Conservation (phyloP, 495 filamentous ascomycete genomes). For the Annulohypoxylon nitens region DNA sequence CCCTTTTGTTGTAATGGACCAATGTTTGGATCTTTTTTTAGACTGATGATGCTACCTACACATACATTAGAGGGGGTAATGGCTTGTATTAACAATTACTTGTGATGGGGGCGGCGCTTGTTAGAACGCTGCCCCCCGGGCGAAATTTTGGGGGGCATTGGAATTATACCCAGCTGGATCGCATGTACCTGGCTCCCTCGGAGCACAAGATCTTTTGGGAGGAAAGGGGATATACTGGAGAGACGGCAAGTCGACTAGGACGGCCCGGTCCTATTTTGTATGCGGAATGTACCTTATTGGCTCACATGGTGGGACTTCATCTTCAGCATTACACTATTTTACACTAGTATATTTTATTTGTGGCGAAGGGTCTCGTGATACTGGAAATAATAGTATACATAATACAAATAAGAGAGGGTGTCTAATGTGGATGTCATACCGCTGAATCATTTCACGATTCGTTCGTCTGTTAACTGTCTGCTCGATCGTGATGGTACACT, state of each 20-base stretch:
- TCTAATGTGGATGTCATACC: slow-evolving; percentile 33
- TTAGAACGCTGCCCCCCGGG: slow-evolving; percentile 22
- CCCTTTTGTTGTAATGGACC: slow-evolving; percentile 34
- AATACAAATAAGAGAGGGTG: slow-evolving; percentile 6
- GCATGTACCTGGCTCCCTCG: slow-evolving; percentile 24
- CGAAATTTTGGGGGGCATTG: slow-evolving; percentile 34
- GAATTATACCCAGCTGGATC: slow-evolving; percentile 46
- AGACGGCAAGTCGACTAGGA: slow-evolving; percentile 17
- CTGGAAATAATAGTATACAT: slow-evolving; percentile 22
- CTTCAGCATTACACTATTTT: slow-evolving; percentile 29
- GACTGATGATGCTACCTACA: slow-evolving; percentile 42
- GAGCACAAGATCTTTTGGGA: slow-evolving; percentile 26
- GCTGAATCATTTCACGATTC: background rate
- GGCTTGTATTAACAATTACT: slow-evolving; percentile 42
- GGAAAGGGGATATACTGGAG: slow-evolving; percentile 22
- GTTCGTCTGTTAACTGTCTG: background rate
- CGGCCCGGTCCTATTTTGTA: slow-evolving; percentile 24
- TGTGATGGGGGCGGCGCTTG: slow-evolving; percentile 19
- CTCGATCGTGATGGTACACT: background rate
- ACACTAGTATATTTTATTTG: slow-evolving; percentile 15
- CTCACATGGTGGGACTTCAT: slow-evolving; percentile 18
- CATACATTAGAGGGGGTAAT: slow-evolving; percentile 42
- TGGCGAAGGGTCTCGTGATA: slow-evolving; percentile 13
- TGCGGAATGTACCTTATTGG: slow-evolving; percentile 23
- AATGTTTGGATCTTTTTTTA: slow-evolving; percentile 41